Evolutionary conservation across 352 stramenopile species (phyloP), one percentile per base, ranked within the genome.

Genomic region (Phytophthora pini): DNA sequence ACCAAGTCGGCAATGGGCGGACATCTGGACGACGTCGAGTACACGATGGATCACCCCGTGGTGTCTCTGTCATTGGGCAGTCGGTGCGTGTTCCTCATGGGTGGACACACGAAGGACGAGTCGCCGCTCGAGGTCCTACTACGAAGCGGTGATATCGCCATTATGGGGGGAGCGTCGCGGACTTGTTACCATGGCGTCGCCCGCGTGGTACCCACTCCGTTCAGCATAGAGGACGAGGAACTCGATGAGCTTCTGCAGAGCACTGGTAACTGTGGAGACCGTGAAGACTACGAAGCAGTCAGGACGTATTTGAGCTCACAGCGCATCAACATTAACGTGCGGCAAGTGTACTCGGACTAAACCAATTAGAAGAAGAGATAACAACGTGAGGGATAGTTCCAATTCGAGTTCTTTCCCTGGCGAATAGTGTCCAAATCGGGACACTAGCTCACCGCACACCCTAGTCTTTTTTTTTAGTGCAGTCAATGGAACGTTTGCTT

Each of bases 301-400:
- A 61, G 56, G n/a, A 68, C 12, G 29, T 93, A 92, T 61, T 56
- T 93, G 31, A 66, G 61, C 34, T 60, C 69, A 9, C 77, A 90
- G 34, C 82, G 87, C 34, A 89, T 94, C 61, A 94, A 94, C 62
- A 84, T 94, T 56, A 94, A 94, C 58, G 61, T 94, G 22, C 81
- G 87, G 5, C 87, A 93, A 43, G 87, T 94, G 49, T 94, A 85
- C 53, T 73, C 76, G 36, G n/a, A 46, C 15, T 34, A 34, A 34
- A 34, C 29, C 7, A 34, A 2, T 34, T 34, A 11, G 6, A 2
- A 11, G 7, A 34, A 34, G 3, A 34, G 31, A 20, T 20, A 20
- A 20, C 17, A 20, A 20, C 17, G 17, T 20, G 17, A 20, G 17
- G 17, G 17, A 20, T 20, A 20, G 17, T 20, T 20, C 17, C 17